Evolutionary conservation across 257 asterid genomes (phyloP).

Genomic region (Scutellaria baicalensis): DNA sequence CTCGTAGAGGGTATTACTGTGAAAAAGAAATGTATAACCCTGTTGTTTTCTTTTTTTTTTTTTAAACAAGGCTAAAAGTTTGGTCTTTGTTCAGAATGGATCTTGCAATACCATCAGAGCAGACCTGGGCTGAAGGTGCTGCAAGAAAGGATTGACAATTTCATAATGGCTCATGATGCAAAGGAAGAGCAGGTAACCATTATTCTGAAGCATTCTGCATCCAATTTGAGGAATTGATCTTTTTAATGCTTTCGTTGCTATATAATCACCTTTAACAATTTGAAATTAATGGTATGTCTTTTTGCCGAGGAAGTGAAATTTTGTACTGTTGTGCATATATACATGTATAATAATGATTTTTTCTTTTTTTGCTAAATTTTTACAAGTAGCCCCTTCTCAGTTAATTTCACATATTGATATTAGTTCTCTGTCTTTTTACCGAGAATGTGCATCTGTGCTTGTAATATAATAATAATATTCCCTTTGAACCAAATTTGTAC

Average conservation of each 20-base stretch:
- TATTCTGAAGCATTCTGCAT: not conserved
- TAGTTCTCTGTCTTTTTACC: too few relatives aligned
- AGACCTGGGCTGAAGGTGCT: slow-evolving; percentile 72
- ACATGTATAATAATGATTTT: not conserved
- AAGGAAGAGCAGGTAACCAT: slow-evolving; percentile 59
- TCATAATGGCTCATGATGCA: slow-evolving; percentile 70
- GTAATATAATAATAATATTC: not conserved
- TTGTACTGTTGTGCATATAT: not conserved
- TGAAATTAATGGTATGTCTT: not conserved
- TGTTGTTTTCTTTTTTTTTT: not conserved
- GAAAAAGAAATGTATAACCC: not conserved
- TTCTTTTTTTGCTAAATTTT: too few relatives aligned
- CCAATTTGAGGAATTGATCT: not conserved
- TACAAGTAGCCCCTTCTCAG: too few relatives aligned
- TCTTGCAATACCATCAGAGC: slow-evolving; percentile 53
- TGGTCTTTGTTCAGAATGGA: slow-evolving; percentile 61
- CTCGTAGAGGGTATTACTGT: not conserved
- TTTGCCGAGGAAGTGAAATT: not conserved
- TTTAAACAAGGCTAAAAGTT: not conserved
- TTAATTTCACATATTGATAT: too few relatives aligned
- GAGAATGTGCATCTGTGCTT: not conserved
- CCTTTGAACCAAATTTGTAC: not conserved
- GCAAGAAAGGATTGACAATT: slow-evolving; percentile 84
- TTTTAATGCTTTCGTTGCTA: not conserved
- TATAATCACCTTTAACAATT: not conserved